Percentiles rank a stretch among this genome's conserved stretches.
These are phyloP conservation scores for Cladophialophora yegresii DNA, from an alignment of 2,329 filamentous ascomycete species.

Conservation along the genomic window DNA sequence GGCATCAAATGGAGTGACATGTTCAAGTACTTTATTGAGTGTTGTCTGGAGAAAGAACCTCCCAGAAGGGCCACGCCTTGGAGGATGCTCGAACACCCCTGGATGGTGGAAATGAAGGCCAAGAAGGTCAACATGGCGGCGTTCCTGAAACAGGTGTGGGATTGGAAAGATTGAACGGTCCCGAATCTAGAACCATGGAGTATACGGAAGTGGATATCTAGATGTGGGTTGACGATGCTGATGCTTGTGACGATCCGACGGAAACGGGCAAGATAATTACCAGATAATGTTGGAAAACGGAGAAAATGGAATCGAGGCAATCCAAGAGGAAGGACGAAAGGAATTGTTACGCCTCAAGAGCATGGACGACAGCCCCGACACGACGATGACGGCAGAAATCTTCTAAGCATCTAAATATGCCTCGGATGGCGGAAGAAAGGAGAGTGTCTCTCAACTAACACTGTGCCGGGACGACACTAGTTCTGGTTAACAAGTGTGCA, in stretches of 20 bases:
- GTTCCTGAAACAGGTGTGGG: slow-evolving; percentile 94
- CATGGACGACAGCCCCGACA: not conserved
- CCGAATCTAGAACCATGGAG: not conserved
- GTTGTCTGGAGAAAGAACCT: slow-evolving; percentile 94
- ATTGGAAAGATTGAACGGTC: slow-evolving; percentile 71
- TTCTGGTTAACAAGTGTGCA: not conserved
- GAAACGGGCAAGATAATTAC: not conserved
- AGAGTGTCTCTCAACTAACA: not conserved
- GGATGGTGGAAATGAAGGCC: slow-evolving; percentile 94
- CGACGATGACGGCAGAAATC: not conserved
- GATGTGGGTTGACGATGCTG: not conserved
- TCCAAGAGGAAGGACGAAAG: not conserved
- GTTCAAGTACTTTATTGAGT: slow-evolving; percentile 99
- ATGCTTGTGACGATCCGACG: not conserved
- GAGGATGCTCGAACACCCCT: slow-evolving; percentile 98
- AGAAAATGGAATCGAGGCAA: not conserved
- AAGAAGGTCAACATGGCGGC: slow-evolving; percentile 98
- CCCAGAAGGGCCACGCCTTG: slow-evolving; percentile 85
- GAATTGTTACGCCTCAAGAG: not conserved
- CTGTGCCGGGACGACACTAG: not conserved
- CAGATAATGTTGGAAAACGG: not conserved
- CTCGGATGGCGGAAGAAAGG: not conserved
- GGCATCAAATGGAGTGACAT: slow-evolving; percentile 93
- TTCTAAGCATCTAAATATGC: not conserved
- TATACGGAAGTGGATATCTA: not conserved